Evolutionary conservation across 2,329 filamentous ascomycete genomes (phyloP).

Genomic region (Lachnellula cervina): DNA sequence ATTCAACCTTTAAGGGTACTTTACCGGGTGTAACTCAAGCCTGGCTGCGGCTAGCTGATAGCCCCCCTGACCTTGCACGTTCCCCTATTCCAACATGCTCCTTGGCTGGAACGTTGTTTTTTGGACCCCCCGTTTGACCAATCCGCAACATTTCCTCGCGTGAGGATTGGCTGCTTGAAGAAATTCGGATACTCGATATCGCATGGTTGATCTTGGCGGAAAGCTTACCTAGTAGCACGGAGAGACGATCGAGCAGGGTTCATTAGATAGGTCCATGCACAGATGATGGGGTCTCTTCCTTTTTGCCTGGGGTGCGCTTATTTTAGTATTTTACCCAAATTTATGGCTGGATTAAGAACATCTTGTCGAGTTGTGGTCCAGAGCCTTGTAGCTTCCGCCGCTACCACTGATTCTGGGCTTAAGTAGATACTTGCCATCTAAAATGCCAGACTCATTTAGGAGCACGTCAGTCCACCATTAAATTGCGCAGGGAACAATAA

Average conservation of each 20-base stretch:
- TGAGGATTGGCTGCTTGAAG: neutral
- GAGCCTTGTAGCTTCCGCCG: neutral
- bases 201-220: too few species aligned
- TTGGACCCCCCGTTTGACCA: too few species aligned
- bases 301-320: neutral
- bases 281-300: neutral
- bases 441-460: too few species aligned
- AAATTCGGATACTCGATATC: too few species aligned
- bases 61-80: neutral
- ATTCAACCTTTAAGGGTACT: conserved; percentile 5
- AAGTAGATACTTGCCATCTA: too few species aligned
- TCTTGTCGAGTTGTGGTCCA: neutral
- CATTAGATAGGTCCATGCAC: neutral
- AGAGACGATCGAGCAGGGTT: neutral
- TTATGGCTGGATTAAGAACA: neutral
- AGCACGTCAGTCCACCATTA: too few species aligned
- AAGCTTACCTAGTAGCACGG: too few species aligned
- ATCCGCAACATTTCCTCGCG: neutral
- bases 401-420: neutral
- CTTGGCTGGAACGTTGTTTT: too few species aligned
- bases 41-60: neutral
- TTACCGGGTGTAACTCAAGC: neutral
- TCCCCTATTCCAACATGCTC: too few species aligned
- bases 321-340: neutral
- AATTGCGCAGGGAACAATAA: neutral